Base-by-base conservation (phyloP, 1,139 yeast genomes). In the Zygotorulaspora mrakii region DNA sequence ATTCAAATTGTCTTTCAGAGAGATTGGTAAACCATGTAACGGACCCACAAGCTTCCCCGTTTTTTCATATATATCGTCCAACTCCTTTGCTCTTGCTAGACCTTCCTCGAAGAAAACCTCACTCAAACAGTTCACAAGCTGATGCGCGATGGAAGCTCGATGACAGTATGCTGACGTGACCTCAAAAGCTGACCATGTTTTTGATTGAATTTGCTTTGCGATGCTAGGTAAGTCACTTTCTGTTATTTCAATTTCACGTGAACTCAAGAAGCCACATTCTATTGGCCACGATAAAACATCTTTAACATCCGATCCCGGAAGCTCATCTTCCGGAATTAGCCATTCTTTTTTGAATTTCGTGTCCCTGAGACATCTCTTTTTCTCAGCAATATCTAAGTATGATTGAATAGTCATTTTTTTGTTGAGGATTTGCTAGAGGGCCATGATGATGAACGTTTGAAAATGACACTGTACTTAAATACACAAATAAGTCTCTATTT, bases 11-110 rank as follows among this genome's bases (percentile, higher is more conserved):
- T 74, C 79, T 47, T 72, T 71, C 40, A 79, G 54, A 2, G 84
- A 75, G 36, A 81, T 66, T 9, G 86, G 86, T 42, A 81, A 61
- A 2, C 87, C 88, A 36, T 82, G 85, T 17, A 81, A 61, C 4
- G 80, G 79, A 14, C 83, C 82, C n/a, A 62, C 41, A 0, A 66
- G 45, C 39, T 65, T 57, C 1, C 73, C 74, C 12, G 55, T 54
- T 27, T 53, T 45, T 5, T 47, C 48, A 32, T 55, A 66, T 45
- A 65, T 59, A 8, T 60, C 64, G 48, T 77, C 82, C 45, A 75
- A 62, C 43, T 62, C 64, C 45, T 66, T 58, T 1, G 81, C 80
- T 33, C 73, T 58, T 16, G 46, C 53, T 5, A 69, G 49, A 1
- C 69, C 71, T 18, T 40, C 46, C 6, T 68, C 70, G 33, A 62